Evolutionary conservation across 345 rosid genomes (phyloP).

Genomic region (Populus pruinosa): DNA sequence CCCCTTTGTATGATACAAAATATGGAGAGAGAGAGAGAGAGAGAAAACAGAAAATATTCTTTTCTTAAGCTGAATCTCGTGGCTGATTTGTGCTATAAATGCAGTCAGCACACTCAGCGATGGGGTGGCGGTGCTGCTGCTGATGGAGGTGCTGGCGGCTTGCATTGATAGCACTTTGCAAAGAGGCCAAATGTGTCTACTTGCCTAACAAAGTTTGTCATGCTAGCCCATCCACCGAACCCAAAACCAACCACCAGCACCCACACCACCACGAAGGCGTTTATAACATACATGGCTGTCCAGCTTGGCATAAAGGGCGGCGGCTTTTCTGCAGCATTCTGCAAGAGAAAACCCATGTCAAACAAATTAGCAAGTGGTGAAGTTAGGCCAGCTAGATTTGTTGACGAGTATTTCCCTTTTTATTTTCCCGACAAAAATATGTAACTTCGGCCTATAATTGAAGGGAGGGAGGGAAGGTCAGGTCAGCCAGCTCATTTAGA

Average conservation of each 20-base stretch:
- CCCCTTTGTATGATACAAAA: slow-evolving; percentile 55
- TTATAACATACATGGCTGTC: slow-evolving; percentile 78
- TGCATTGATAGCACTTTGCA: slow-evolving; percentile 98
- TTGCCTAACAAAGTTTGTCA: slow-evolving; percentile 83
- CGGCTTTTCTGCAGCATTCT: slow-evolving; percentile 98
- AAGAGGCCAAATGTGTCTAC: slow-evolving; percentile 89
- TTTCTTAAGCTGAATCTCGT: not conserved
- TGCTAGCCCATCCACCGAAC: slow-evolving; percentile 95
- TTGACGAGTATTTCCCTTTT: no score
- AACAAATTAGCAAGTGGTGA: not conserved
- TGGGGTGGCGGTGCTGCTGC: slow-evolving; percentile 33
- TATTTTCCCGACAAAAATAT: not conserved
- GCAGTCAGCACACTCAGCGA: slow-evolving; percentile 34
- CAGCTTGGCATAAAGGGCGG: slow-evolving; percentile 81
- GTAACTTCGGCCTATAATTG: not conserved
- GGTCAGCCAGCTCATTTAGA: slow-evolving; percentile 33
- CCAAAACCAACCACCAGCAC: slow-evolving; percentile 84
- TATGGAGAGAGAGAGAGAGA: slow-evolving; percentile 17
- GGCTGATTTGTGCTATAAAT: not conserved
- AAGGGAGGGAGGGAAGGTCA: not conserved
- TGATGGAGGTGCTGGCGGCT: slow-evolving; percentile 48
- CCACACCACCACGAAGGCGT: slow-evolving; percentile 78
- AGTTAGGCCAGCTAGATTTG: not conserved
- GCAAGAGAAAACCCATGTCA: not conserved
- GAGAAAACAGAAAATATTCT: slow-evolving; percentile 4